These are phyloP conservation scores for Neocatenulostroma microsporum DNA, from an alignment of 2,329 filamentous ascomycete genomes.

Conservation along the genomic window DNA sequence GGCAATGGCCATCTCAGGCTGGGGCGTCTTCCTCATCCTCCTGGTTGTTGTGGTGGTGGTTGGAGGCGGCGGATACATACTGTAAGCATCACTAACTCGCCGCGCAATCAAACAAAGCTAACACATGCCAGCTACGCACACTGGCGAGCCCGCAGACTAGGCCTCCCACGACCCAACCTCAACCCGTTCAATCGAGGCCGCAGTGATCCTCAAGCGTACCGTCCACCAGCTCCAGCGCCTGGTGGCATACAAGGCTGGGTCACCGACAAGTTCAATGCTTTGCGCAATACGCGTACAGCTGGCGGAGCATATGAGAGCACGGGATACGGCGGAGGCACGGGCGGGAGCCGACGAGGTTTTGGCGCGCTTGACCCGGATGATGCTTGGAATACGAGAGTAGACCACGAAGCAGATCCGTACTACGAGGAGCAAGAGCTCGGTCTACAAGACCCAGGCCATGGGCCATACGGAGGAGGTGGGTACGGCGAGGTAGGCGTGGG, in stretches of 20 bases:
- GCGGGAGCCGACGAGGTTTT: conserved; percentile 46
- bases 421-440: conserved; percentile 73
- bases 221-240: conserved; percentile 48
- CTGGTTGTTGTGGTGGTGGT: conserved; percentile 55
- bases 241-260: conserved; percentile 67
- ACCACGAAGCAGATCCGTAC: conserved; percentile 61
- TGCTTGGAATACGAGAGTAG: conserved; percentile 76
- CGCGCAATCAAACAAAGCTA: conserved; percentile 2
- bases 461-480: conserved; percentile 33
- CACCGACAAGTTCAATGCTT: conserved; percentile 54
- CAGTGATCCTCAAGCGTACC: conserved; percentile 24
- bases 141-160: conserved; percentile 63
- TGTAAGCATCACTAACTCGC: conserved; percentile 26
- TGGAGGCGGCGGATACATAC: conserved; percentile 56
- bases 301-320: conserved; percentile 42
- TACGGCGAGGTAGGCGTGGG: conserved; percentile 30
- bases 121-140: conserved; percentile 50
- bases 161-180: conserved; percentile 62
- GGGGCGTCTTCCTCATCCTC: conserved; percentile 65
- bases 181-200: conserved; percentile 56
- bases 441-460: conserved; percentile 37
- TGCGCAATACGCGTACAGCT: conserved; percentile 59
- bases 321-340: conserved; percentile 22
- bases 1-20: conserved; percentile 22
- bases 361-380: conserved; percentile 71